Percentiles rank a stretch among this genome's conserved stretches.
These are phyloP conservation scores for Eutypella sp. DNA, from an alignment of 2,329 filamentous ascomycete genomes.

Conservation along the genomic window DNA sequence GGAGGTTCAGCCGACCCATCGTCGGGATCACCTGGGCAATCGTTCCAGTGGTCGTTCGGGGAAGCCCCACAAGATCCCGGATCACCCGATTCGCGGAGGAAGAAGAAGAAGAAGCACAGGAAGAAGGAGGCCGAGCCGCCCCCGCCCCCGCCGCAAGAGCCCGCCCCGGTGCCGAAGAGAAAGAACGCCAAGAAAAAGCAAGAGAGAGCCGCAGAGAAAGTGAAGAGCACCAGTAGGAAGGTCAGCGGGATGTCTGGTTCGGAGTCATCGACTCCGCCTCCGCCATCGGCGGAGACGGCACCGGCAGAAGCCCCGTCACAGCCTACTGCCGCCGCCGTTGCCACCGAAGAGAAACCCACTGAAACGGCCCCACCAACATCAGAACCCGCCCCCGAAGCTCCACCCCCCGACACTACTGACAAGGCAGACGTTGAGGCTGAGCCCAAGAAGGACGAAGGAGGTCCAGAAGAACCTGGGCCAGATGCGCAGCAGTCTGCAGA, in stretches of 20 bases:
- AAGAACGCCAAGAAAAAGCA: constrained; percentile 12
- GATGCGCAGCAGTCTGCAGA: constrained; percentile 7
- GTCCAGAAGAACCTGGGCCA: background rate
- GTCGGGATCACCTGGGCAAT: background rate
- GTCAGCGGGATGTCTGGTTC: background rate
- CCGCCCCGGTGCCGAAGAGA: constrained; percentile 4
- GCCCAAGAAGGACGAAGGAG: constrained; percentile 7
- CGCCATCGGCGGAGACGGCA: background rate
- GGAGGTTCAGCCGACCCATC: constrained; percentile 8
- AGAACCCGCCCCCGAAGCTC: background rate
- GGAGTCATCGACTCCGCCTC: background rate
- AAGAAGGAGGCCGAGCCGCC: background rate
- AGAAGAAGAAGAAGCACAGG: constrained; percentile 1
- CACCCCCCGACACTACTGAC: background rate
- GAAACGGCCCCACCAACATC: constrained; percentile 2
- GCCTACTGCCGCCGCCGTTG: too few relatives aligned
- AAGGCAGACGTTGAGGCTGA: constrained; percentile 4
- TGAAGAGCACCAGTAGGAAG: constrained; percentile 9
- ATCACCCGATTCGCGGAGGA: constrained; percentile 4
- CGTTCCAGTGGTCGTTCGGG: background rate
- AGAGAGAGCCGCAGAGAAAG: constrained; percentile 9
- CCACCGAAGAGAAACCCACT: constrained; percentile 4
- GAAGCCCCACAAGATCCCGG: constrained; percentile 1
- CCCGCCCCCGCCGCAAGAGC: constrained; percentile 7
- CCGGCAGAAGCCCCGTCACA: constrained; percentile 4